Conservation (phyloP, 2,329 filamentous ascomycete genomes). For the Colletotrichum sansevieriae region DNA sequence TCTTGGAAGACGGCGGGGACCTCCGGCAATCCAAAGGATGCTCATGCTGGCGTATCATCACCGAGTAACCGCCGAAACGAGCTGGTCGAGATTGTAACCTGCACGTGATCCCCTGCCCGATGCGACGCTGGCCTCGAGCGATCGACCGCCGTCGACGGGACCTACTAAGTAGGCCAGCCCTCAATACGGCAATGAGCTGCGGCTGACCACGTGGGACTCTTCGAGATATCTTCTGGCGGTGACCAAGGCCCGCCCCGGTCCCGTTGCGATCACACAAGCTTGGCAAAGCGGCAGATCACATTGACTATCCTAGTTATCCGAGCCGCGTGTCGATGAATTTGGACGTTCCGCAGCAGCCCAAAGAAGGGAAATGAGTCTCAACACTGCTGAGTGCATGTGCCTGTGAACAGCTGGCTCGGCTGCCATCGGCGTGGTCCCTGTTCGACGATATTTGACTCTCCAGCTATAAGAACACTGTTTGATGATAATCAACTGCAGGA, state of each 20-base stretch:
- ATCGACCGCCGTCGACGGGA: not conserved
- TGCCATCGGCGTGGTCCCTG: too few species aligned
- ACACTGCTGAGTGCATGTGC: too few species aligned
- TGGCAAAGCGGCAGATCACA: too few species aligned
- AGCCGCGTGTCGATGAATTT: too few species aligned
- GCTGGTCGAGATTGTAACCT: not conserved
- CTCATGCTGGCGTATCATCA: conserved; percentile 15
- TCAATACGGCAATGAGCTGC: not conserved
- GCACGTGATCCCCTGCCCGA: not conserved
- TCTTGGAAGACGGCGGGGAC: not conserved
- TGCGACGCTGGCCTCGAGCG: not conserved
- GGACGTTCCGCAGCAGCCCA: too few species aligned
- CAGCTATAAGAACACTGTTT: not conserved
- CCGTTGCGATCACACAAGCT: too few species aligned
- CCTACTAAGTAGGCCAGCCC: too few species aligned
- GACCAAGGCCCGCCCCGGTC: not conserved
- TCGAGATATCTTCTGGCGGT: not conserved
- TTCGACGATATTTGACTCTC: not conserved
- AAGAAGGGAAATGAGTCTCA: too few species aligned
- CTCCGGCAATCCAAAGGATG: conserved; percentile 5
- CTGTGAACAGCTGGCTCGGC: too few species aligned
- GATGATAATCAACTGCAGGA: not conserved
- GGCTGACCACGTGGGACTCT: not conserved
- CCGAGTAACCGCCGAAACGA: conserved; percentile 8
- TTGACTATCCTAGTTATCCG: too few species aligned